Base-by-base conservation (phyloP, 805 yeast species). In the Torulaspora franciscae region DNA sequence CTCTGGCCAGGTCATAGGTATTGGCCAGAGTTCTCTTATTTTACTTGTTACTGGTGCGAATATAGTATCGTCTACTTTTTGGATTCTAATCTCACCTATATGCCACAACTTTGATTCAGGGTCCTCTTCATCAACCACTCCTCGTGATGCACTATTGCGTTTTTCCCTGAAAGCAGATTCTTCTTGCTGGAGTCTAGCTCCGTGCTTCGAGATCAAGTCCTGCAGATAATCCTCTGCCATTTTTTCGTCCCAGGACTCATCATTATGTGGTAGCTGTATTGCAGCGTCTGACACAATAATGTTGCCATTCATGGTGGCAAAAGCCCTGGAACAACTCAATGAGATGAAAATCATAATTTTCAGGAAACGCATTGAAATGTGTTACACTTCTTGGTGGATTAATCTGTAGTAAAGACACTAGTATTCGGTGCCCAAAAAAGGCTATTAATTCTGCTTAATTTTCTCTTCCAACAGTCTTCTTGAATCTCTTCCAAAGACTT, bases 51-150 rank as follows among this genome's bases (percentile, higher is more conserved):
- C 28, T 14, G 48, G 29, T 2, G 40, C 38, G 10, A 44, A 37
- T 10, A 35, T 29, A 10, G 34, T 11, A 17, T 44, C 32, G 33
- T 48, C 48, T 25, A 48, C 28, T 32, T 34, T 39, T n/a, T 43
- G 25, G 17, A 48, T 9, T 4, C 43, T 14, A 6, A 37, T 38
- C 19, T 48, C 48, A 7, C 51, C 51, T 4, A 48, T 43, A 32
- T 42, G 45, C 51, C 51, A 48, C 17, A 17, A 13, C 14, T 15
- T 43, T 6, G 36, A 13, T 9, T 27, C 40, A 9, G 28, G 11
- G 9, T 14, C 24, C 10, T 19, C 34, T 17, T 11, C 13, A n/a
- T 27, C 33, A n/a, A 11, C 7, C 15, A 11, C 37, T 6, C 4
- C 29, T 25, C 11, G 11, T 19, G n/a, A 8, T 11, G 14, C 14